Conservation (phyloP, 2,329 filamentous ascomycete species). For the Lachnellula arida region DNA sequence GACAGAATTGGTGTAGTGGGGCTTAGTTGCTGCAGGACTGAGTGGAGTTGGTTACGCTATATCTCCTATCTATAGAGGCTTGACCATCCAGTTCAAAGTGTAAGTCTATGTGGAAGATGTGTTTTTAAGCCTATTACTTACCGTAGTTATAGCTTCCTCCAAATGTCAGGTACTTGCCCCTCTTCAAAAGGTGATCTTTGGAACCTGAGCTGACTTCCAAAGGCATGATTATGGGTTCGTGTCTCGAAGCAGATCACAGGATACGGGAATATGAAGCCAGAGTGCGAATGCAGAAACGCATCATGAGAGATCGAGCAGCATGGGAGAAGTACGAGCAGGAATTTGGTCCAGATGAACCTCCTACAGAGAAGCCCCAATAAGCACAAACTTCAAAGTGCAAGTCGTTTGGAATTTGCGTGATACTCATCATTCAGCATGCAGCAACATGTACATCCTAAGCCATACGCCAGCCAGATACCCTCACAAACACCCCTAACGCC, state of each 20-base stretch:
- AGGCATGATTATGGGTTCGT: constrained; percentile 69
- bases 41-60: constrained; percentile 58
- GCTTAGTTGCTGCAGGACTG: constrained; percentile 55
- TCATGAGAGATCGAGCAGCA: constrained; percentile 59
- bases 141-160: constrained; percentile 57
- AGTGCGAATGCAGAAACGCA: constrained; percentile 59
- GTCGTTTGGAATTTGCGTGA: background rate
- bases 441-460: constrained; percentile 1
- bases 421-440: background rate
- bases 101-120: constrained; percentile 48
- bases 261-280: constrained; percentile 63
- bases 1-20: constrained; percentile 49
- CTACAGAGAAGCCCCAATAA: constrained; percentile 13
- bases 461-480: constrained; percentile 12
- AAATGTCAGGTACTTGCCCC: constrained; percentile 59
- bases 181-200: background rate
- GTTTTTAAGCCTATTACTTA: background rate
- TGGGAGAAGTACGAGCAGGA: constrained; percentile 66
- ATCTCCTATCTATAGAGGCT: constrained; percentile 66
- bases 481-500: constrained; percentile 23
- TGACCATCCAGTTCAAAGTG: constrained; percentile 76
- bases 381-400: background rate
- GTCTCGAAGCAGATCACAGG: constrained; percentile 69
- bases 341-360: constrained; percentile 15
- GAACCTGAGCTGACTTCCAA: constrained; percentile 3